Base-by-base conservation (phyloP, 176 grass and related monocot species). In the Ananas comosus region DNA sequence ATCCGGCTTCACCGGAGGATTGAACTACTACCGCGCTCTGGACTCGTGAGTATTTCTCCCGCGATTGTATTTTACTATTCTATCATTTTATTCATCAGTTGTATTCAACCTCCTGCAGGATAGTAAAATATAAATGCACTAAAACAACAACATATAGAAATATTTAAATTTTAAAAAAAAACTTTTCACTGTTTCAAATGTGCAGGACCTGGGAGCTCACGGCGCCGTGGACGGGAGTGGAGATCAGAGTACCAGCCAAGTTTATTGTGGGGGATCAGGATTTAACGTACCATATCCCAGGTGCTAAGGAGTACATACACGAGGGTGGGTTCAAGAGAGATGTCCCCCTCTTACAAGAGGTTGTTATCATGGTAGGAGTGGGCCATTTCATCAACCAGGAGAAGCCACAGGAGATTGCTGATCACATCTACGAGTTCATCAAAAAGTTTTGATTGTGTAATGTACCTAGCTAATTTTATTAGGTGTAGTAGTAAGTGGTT, bases 351-450 rank as follows among this genome's bases (percentile, higher is more conserved):
- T 65, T 85, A 3, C 47, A 81, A 59, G 83, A 85, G 29, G 10
- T 85, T 5, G 63, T 77, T 1, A 61, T 82, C 10, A 58, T 82
- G 4, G 51, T 74, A 78, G 83, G 79, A 64, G 83, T 51, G 1
- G 83, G 83, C 3, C 83, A 86, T 50, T 86, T 86, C 79, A 82
- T 86, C 28, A 86, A 73, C 70, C 74, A 81, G 63, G 83, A 86
- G 57, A 86, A 74, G 50, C 70, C 78, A 51, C n/a, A 64, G 2
- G 83, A 86, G 49, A 74, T 69, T 25, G 50, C 64, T 14, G 64
- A 86, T 22, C 68, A 73, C 66, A 86, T 86, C 50, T 57, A 70
- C 48, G 28, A 81, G 11, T 86, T 86, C 64, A 78, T 86, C 19
- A 66, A 48, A 7, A 74, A 65, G 12, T 77, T 81, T 18, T 73